phyloP scores from a whole-genome alignment of 805 yeast genomes.

The Tetrapisispora namnaoensis region DNA sequence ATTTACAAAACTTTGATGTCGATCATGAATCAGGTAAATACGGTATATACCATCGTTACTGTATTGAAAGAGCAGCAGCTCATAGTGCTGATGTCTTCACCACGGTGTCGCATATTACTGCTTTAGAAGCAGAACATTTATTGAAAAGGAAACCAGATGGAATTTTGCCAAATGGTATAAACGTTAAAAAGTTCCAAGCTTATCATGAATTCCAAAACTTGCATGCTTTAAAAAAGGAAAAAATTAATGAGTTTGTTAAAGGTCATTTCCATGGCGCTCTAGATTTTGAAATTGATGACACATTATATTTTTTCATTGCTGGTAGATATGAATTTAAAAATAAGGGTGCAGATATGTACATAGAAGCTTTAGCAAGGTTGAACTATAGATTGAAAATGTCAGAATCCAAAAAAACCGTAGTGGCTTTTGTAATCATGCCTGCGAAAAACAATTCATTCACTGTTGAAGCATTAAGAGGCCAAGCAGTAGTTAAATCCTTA shows the following conservation, averaged over 20 bases:
- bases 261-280: conserved; percentile 97
- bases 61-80: conserved; percentile 93
- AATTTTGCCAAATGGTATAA: conserved; percentile 91
- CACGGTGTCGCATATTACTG: conserved; percentile 94
- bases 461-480: conserved; percentile 90
- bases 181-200: conserved; percentile 92
- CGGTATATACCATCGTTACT: conserved; percentile 93
- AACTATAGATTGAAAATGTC: conserved; percentile 75
- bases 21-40: conserved; percentile 97
- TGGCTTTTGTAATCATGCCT: conserved; percentile 97
- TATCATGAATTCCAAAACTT: conserved; percentile 96
- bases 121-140: conserved; percentile 86
- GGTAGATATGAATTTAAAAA: conserved; percentile 95
- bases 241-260: conserved; percentile 86
- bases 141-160: conserved; percentile 96
- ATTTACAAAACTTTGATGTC: conserved; percentile 80
- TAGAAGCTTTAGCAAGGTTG: conserved; percentile 85
- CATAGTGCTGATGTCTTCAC: conserved; percentile 95
- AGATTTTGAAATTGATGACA: conserved; percentile 89
- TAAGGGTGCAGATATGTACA: conserved; percentile 92
- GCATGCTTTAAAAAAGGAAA: conserved; percentile 85
- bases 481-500: conserved; percentile 87
- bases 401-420: conserved; percentile 84
- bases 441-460: conserved; percentile 90
- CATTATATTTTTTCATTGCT: conserved; percentile 89